A percentile compares a stretch with the other conserved stretches of the same genome.
These are phyloP conservation scores for Wickerhamomyces alni DNA, from an alignment of 805 yeast species.

Conservation along the genomic window DNA sequence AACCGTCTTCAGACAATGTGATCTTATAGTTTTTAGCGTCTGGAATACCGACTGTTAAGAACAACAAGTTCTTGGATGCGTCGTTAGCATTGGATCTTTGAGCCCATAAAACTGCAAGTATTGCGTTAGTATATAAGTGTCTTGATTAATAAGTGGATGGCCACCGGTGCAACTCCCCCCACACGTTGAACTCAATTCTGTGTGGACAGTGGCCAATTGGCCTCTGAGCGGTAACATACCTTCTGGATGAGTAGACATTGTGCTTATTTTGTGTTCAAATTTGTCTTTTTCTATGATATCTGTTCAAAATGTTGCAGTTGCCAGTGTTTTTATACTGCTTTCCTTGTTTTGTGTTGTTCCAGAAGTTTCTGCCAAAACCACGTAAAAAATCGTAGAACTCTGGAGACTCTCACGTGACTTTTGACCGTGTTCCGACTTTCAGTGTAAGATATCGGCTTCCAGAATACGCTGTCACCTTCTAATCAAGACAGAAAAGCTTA, in stretches of 20 bases:
- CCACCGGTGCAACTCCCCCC: no score
- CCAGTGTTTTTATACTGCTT: background rate
- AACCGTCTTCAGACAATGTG: conserved; percentile 47
- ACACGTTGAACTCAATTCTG: no score
- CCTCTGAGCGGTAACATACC: conserved; percentile 1
- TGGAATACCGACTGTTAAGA: conserved; percentile 64
- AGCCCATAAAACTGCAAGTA: conserved; percentile 79
- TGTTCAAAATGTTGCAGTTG: no score
- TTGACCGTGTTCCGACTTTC: no score
- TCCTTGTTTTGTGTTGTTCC: background rate
- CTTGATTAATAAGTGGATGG: background rate
- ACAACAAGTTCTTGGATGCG: conserved; percentile 66
- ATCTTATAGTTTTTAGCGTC: conserved; percentile 63
- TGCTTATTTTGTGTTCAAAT: background rate
- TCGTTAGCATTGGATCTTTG: conserved; percentile 84
- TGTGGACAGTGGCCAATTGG: no score
- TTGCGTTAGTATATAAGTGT: background rate
- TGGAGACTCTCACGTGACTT: background rate
- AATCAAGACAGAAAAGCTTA: no score
- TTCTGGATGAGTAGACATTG: conserved; percentile 9
- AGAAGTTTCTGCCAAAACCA: background rate
- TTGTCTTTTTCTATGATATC: no score
- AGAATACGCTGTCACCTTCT: no score
- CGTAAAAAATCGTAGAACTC: no score
- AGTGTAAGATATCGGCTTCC: background rate